phyloP scores from a whole-genome alignment of 1,139 yeast genomes.

The Suhomyces maxii region DNA sequence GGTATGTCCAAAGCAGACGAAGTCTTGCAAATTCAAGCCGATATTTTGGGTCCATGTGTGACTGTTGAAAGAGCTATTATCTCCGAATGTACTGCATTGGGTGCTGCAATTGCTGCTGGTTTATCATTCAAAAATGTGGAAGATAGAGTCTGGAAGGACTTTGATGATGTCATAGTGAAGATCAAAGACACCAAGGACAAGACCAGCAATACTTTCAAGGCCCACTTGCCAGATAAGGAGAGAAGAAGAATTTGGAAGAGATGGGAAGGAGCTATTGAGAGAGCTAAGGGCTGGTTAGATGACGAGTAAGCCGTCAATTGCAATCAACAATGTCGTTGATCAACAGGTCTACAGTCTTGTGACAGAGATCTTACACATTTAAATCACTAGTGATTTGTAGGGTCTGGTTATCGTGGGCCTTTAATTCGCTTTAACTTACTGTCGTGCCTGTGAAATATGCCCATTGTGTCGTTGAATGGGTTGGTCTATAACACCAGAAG shows the following conservation, averaged over 20 bases:
- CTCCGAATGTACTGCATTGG: conserved; percentile 91
- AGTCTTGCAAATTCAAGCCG: conserved; percentile 93
- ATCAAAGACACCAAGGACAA: conserved; percentile 37
- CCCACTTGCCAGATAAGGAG: conserved; percentile 57
- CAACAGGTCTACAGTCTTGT: too few species aligned
- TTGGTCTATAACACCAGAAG: too few species aligned
- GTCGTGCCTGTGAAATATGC: too few species aligned
- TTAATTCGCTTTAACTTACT: too few species aligned
- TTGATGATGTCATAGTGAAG: conserved; percentile 58
- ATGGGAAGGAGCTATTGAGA: conserved; percentile 81
- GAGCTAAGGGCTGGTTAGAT: conserved; percentile 76
- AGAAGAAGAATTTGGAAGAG: conserved; percentile 67
- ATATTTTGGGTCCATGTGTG: conserved; percentile 83
- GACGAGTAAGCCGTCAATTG: conserved; percentile 27
- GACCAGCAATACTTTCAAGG: conserved; percentile 49
- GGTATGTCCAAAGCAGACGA: conserved; percentile 93
- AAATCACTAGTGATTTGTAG: too few species aligned
- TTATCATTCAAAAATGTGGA: conserved; percentile 58
- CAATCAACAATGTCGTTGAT: too few species aligned
- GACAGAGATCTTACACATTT: too few species aligned
- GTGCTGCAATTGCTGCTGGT: conserved; percentile 97
- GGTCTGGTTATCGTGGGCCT: too few species aligned
- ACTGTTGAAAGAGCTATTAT: conserved; percentile 78
- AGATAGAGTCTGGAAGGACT: conserved; percentile 71
- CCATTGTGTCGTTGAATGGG: too few species aligned